Percentiles rank a stretch among this genome's conserved stretches.
phyloP scores from a whole-genome alignment of 2,329 filamentous ascomycete genomes.

The Talaromyces sp. region DNA sequence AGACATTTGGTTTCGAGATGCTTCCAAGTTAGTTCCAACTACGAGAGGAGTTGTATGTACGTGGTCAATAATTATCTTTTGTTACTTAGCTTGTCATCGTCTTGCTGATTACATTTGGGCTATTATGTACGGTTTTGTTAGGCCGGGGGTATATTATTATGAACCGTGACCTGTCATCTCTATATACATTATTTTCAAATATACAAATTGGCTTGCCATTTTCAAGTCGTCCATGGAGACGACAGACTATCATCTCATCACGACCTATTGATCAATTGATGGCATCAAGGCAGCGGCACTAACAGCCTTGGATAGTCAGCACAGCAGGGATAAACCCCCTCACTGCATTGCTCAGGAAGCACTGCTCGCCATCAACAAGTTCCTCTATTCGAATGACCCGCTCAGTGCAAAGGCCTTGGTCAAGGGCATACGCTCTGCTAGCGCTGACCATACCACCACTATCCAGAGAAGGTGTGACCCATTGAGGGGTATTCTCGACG shows the following conservation, averaged over 20 bases:
- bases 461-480: constrained; percentile 74
- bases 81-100: neutral
- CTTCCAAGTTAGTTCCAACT: neutral
- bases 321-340: constrained; percentile 61
- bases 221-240: neutral
- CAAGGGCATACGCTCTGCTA: constrained; percentile 75
- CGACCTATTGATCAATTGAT: neutral
- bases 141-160: neutral
- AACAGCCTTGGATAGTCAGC: constrained; percentile 14
- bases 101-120: neutral
- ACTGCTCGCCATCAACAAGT: constrained; percentile 65
- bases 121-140: too few relatives aligned
- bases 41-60: neutral
- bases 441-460: constrained; percentile 80
- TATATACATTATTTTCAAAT: neutral
- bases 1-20: neutral
- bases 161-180: neutral
- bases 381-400: constrained; percentile 54
- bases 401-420: constrained; percentile 61
- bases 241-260: neutral
- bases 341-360: constrained; percentile 86
- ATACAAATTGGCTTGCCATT: neutral
- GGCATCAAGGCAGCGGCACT: neutral
- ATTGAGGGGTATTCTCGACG: constrained; percentile 34
- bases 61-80: neutral